Conservation (phyloP, 2,329 filamentous ascomycete genomes). For the Ophiosphaerella narmari region DNA sequence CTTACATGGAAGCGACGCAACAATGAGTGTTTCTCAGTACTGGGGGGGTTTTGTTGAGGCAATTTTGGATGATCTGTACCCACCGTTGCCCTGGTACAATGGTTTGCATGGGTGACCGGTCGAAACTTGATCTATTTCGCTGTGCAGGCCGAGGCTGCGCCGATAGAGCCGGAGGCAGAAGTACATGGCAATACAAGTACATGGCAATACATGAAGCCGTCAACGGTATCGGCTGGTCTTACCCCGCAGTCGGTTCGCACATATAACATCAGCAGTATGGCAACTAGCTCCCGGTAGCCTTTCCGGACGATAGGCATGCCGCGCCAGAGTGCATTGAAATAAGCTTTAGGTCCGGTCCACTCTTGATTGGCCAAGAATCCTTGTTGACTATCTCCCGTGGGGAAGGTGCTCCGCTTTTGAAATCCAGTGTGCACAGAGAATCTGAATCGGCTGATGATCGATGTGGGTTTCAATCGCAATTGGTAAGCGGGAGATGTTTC, state of each 20-base stretch:
- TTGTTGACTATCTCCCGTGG: conserved; percentile 25
- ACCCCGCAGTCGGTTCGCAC: conserved; percentile 23
- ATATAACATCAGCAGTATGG: conserved; percentile 8
- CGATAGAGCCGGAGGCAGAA: too few species aligned
- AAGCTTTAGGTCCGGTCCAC: conserved; percentile 32
- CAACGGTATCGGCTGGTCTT: conserved; percentile 2
- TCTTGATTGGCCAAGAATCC: conserved; percentile 30
- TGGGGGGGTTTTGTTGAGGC: conserved; percentile 1
- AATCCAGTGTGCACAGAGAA: conserved; percentile 6
- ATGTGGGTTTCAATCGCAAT: not conserved
- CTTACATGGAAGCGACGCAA: conserved; percentile 3
- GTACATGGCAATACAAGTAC: not conserved
- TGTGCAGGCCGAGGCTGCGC: too few species aligned
- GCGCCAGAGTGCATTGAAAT: conserved; percentile 21
- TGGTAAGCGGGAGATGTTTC: not conserved
- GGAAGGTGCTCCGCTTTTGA: conserved; percentile 13
- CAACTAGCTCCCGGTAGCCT: conserved; percentile 29
- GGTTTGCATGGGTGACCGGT: too few species aligned
- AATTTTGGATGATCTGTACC: not conserved
- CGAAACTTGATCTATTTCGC: too few species aligned
- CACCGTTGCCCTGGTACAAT: too few species aligned
- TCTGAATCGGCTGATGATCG: conserved; percentile 11
- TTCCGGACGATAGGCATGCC: conserved; percentile 2
- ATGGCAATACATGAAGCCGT: not conserved
- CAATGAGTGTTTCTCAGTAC: conserved; percentile 12